Conservation (phyloP, 1,284 basidiomycete species). For the Leccinum griseonigrum region DNA sequence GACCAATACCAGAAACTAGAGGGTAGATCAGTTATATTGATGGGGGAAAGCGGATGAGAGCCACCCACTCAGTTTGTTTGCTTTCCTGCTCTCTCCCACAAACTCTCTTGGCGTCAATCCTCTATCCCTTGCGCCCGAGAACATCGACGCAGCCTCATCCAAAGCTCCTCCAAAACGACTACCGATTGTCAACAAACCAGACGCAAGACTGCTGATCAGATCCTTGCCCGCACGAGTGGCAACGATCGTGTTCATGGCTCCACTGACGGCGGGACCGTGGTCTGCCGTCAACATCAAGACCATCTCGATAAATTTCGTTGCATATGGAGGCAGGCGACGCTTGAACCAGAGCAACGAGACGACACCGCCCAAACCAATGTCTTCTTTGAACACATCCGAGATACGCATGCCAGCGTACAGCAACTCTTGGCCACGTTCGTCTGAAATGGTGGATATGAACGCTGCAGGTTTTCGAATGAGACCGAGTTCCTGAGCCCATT, state of each 20-base stretch:
- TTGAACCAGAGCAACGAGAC: constrained; percentile 98
- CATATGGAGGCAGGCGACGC: constrained; percentile 82
- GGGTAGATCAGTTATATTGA: not conserved
- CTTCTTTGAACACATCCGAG: constrained; percentile 97
- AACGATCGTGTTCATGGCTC: constrained; percentile 99
- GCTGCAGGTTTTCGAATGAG: constrained; percentile 98
- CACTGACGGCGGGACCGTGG: constrained; percentile 95
- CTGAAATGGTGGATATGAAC: constrained; percentile 99
- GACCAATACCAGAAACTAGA: constrained; percentile 93
- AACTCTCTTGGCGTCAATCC: constrained; percentile 97
- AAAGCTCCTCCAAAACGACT: constrained; percentile 99
- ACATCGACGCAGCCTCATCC: constrained; percentile 96
- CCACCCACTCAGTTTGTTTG: constrained; percentile 86
- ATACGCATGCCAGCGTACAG: constrained; percentile 99
- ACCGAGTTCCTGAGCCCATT: constrained; percentile 98
- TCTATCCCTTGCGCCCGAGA: constrained; percentile 87
- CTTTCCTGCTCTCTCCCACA: constrained; percentile 93
- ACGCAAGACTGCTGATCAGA: constrained; percentile 93
- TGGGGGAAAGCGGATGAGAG: not conserved
- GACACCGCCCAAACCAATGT: constrained; percentile 97
- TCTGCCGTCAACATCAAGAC: constrained; percentile 98
- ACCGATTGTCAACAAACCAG: constrained; percentile 96
- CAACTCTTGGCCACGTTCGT: constrained; percentile 98
- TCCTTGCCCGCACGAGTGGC: constrained; percentile 99
- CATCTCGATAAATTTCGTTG: constrained; percentile 99